Base-by-base conservation (phyloP, 768 basidiomycete species). In the Jaapia argillacea region DNA sequence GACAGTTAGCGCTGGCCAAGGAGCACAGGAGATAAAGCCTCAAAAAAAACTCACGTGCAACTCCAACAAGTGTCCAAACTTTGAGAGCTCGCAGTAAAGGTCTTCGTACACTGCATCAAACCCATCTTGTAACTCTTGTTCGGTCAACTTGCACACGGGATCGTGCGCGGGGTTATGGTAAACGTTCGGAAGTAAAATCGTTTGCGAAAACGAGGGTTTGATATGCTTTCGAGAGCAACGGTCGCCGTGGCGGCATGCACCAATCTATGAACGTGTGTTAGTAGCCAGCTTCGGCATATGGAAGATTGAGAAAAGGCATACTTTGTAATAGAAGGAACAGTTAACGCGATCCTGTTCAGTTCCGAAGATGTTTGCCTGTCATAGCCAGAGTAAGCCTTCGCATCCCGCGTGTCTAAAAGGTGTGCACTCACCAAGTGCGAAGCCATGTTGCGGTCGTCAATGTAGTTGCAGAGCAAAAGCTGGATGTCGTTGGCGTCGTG, bases 311-410 rank as follows among this genome's bases (percentile, higher is more conserved):
- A 39, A 28, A 18, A 24, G 28, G 61, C 75, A 25, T 48, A 86
- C 86, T 69, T 94, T 94, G 71, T 94, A 92, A 67, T 96, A 98
- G 70, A 99, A 98, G 1, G 93, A 97, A 59, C 94, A 99, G 60
- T 99, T 99, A 50, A 99, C 94, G 54, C 93, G 83, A 59, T 89
- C 86, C 62, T 89, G 87, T 63, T 90, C 87, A 48, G 88, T 92
- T 51, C 89, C 89, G 54, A 94, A 97, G 60, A 97, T 97, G 49
- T 93, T 92, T 48, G 92, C 91, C 81, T 93, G 46, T 48, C 10
- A 7, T 10, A 21, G 27, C 23, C 18, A 44, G 16, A 42, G 24
- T 24, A 44, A n/a, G n/a, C n/a, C 36, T 24, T 24, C 3, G 10
- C 31, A 18, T 24, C 6, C 18, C 23, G 24, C 24, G 24, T 16